Evolutionary conservation across 2,329 filamentous ascomycete genomes (phyloP).

Genomic region (Elsinoe perseae): DNA sequence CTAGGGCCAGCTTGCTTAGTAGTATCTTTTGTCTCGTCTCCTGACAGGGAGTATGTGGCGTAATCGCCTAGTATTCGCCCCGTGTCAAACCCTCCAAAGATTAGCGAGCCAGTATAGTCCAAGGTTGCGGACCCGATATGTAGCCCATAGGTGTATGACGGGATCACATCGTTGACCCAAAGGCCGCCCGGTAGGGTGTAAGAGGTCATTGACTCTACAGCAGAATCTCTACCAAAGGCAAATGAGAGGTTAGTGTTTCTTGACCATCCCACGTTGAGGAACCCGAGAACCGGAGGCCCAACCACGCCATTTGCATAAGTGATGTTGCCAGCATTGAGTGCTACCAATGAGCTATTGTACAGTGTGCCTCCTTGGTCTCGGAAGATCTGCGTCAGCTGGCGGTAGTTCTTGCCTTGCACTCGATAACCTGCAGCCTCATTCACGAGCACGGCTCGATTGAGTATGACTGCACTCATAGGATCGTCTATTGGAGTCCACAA

Average conservation of each 20-base stretch:
- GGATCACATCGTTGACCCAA: conserved; percentile 16
- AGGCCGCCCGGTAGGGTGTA: background rate
- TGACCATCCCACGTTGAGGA: background rate
- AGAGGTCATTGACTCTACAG: background rate
- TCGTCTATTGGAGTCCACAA: background rate
- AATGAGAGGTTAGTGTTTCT: background rate
- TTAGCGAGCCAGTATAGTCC: conserved; percentile 25
- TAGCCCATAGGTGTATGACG: conserved; percentile 28
- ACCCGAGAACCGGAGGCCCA: background rate
- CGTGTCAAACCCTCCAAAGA: conserved; percentile 32
- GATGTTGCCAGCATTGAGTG: background rate
- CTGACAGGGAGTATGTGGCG: conserved; percentile 20
- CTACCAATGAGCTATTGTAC: background rate
- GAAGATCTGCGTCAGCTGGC: background rate
- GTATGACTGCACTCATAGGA: background rate
- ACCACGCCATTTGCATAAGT: background rate
- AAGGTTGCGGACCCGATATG: conserved; percentile 30
- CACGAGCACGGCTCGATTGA: background rate
- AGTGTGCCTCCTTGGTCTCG: background rate
- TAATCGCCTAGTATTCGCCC: conserved; percentile 26
- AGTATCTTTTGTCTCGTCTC: background rate
- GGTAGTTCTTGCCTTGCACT: background rate
- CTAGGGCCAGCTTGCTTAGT: conserved; percentile 6
- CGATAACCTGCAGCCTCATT: background rate
- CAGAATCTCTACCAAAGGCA: background rate